These are phyloP conservation scores for Cryptococcus sp. DNA, from an alignment of 1,284 basidiomycete genomes.

Conservation along the genomic window DNA sequence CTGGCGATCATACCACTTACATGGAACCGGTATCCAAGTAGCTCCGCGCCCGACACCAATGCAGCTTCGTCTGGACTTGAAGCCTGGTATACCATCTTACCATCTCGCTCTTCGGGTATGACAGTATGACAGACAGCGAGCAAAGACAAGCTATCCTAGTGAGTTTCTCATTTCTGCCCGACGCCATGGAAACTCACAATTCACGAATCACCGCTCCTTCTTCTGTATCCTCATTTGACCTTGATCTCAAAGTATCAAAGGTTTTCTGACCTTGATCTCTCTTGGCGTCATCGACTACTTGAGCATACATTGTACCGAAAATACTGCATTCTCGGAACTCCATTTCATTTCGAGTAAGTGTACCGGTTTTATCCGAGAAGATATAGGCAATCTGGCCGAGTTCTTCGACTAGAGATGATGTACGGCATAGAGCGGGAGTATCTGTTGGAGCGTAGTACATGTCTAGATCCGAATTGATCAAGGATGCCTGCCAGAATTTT, in stretches of 20 bases:
- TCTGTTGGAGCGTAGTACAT: conserved; percentile 95
- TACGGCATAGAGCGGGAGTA: conserved; percentile 93
- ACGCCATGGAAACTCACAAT: conserved; percentile 52
- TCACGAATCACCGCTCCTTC: conserved; percentile 71
- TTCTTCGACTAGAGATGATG: conserved; percentile 95
- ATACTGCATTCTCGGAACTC: conserved; percentile 91
- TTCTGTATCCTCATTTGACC: conserved; percentile 54
- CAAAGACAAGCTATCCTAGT: conserved; percentile 57
- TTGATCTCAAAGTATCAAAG: conserved; percentile 40
- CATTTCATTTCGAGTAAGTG: conserved; percentile 96
- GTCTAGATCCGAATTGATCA: conserved; percentile 95
- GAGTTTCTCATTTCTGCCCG: neutral
- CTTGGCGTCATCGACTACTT: conserved; percentile 77
- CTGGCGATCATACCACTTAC: conserved; percentile 52
- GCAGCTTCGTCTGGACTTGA: conserved; percentile 98
- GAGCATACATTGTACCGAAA: conserved; percentile 83
- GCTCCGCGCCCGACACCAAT: conserved; percentile 87
- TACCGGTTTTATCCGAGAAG: conserved; percentile 98
- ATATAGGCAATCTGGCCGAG: conserved; percentile 94
- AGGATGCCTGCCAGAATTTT: conserved; percentile 93
- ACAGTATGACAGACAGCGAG: conserved; percentile 98
- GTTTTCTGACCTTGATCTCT: conserved; percentile 55
- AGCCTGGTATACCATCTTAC: conserved; percentile 85
- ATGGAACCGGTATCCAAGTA: conserved; percentile 89
- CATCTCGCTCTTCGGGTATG: conserved; percentile 84